A percentile compares a stretch with the other conserved stretches of the same genome.
Conservation (phyloP, 1,284 basidiomycete species). For the Neonothopanus nambi region DNA sequence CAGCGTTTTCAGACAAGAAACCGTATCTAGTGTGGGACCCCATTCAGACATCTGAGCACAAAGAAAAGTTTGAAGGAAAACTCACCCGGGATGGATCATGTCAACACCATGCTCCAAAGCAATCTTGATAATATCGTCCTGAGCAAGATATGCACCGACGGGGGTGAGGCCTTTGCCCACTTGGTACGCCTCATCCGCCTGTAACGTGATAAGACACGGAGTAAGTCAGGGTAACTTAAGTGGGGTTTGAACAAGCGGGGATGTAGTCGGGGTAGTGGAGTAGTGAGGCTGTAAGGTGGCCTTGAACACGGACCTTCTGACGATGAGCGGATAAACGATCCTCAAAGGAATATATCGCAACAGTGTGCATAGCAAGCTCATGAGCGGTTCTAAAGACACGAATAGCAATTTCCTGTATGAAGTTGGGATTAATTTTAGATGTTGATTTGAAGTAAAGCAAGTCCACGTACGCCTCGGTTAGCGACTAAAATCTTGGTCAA, state of each 20-base stretch:
- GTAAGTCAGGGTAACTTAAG: not conserved
- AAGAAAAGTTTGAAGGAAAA: not conserved
- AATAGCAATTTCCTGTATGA: constrained; percentile 92
- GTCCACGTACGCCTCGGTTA: constrained; percentile 81
- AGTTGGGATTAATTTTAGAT: not conserved
- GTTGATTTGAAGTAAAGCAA: no score
- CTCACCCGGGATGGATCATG: constrained; percentile 98
- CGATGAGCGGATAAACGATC: constrained; percentile 97
- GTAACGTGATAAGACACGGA: constrained; percentile 14
- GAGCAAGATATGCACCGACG: constrained; percentile 95
- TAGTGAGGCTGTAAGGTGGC: no score
- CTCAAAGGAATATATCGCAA: constrained; percentile 97
- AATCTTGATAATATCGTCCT: constrained; percentile 95
- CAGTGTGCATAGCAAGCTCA: constrained; percentile 98
- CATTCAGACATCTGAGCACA: constrained; percentile 10
- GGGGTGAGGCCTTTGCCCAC: constrained; percentile 96
- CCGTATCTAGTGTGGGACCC: constrained; percentile 79
- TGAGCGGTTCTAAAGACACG: constrained; percentile 98
- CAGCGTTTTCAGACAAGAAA: constrained; percentile 97
- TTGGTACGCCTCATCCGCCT: constrained; percentile 98
- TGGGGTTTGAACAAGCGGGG: not conserved
- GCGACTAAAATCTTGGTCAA: constrained; percentile 94
- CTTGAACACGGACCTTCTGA: constrained; percentile 73
- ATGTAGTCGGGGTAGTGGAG: not conserved
- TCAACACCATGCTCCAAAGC: constrained; percentile 97